These are phyloP conservation scores for Lactifluus volemus DNA, from an alignment of 768 basidiomycete genomes.

Conservation along the genomic window DNA sequence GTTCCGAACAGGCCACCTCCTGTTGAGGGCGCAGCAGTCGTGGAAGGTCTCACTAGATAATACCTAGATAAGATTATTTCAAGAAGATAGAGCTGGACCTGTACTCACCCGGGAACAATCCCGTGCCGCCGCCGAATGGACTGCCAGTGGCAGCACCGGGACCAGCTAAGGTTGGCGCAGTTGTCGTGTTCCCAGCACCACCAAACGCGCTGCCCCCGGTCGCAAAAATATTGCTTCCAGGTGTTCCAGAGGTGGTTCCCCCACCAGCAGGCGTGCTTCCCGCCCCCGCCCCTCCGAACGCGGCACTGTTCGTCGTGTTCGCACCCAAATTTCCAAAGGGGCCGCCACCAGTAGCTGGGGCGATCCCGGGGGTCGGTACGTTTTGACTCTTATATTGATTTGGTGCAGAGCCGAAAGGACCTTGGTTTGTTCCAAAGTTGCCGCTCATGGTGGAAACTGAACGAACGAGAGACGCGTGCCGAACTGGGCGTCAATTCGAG, in stretches of 20 bases:
- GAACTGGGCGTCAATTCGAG: neutral
- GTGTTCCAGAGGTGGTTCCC: neutral
- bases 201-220: conserved; percentile 5
- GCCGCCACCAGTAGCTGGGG: conserved; percentile 8
- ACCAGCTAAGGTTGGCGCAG: neutral
- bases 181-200: neutral
- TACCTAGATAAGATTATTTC: neutral
- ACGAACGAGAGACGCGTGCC: neutral
- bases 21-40: neutral
- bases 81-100: neutral
- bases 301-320: conserved; percentile 11
- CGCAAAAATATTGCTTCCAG: neutral
- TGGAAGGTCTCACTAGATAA: neutral
- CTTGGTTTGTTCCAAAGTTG: conserved; percentile 11
- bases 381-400: conserved; percentile 18
- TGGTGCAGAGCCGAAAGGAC: conserved; percentile 1
- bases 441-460: conserved; percentile 13
- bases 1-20: conserved; percentile 2
- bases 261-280: neutral
- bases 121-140: neutral
- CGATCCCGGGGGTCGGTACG: neutral
- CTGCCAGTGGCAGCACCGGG: neutral
- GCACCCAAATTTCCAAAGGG: conserved; percentile 19
- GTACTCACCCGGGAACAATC: conserved; percentile 1
- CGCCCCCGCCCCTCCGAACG: conserved; percentile 4